Percentiles rank a stretch among this genome's conserved stretches.
Evolutionary conservation across 1,284 basidiomycete species (phyloP).

Genomic region (Sporisorium scitamineum): DNA sequence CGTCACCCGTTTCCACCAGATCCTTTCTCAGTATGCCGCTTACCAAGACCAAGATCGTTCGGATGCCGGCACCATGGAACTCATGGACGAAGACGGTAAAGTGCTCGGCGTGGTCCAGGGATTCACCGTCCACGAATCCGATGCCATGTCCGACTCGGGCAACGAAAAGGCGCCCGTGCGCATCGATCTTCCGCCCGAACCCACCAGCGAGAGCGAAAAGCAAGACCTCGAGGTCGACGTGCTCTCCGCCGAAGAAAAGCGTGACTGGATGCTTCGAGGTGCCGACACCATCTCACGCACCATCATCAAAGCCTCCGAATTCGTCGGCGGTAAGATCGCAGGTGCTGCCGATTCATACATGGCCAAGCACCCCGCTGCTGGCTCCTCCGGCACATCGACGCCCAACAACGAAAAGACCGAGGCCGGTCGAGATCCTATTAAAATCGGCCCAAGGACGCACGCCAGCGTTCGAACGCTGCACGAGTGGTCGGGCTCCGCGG

Average conservation of each 20-base stretch:
- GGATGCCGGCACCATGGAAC: conserved; percentile 50
- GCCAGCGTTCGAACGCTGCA: conserved; percentile 29
- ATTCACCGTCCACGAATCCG: conserved; percentile 44
- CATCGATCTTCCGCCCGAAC: conserved; percentile 52
- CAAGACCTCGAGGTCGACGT: conserved; percentile 42
- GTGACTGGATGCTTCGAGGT: conserved; percentile 54
- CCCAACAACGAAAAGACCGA: conserved; percentile 32
- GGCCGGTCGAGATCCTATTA: conserved; percentile 28
- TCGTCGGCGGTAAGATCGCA: conserved; percentile 54
- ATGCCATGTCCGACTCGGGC: conserved; percentile 45
- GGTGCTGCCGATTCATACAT: conserved; percentile 57
- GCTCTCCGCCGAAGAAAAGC: conserved; percentile 36
- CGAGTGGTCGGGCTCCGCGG: conserved; percentile 46
- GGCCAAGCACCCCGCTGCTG: conserved; percentile 32
- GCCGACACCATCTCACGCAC: conserved; percentile 63
- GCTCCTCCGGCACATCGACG: conserved; percentile 25
- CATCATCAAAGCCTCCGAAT: conserved; percentile 61
- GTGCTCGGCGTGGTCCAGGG: conserved; percentile 51
- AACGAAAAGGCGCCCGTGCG: conserved; percentile 59
- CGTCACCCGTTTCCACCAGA: conserved; percentile 46
- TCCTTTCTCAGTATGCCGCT: conserved; percentile 57
- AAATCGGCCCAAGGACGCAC: conserved; percentile 34
- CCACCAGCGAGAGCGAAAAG: conserved; percentile 22
- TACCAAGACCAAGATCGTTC: conserved; percentile 46
- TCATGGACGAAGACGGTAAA: conserved; percentile 59